Percentiles rank a stretch among this genome's conserved stretches.
These are phyloP conservation scores for Microcera coccophila DNA, from an alignment of 2,329 filamentous ascomycete genomes.

Conservation along the genomic window DNA sequence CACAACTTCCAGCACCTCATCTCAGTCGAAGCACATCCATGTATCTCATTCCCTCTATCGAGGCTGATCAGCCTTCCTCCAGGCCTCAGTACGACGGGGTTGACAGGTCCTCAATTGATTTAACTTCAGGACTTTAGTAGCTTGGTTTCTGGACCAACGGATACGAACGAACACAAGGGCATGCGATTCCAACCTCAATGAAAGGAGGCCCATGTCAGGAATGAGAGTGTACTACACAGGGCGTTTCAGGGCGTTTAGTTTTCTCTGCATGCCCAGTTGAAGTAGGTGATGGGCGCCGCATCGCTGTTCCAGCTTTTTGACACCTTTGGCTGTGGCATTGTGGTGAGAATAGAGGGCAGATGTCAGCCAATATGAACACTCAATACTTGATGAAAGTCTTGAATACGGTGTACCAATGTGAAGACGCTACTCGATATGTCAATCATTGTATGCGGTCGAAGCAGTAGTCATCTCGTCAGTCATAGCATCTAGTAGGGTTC, in stretches of 20 bases:
- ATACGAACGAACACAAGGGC: too few species aligned
- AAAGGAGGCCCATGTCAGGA: too few species aligned
- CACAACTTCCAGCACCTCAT: neutral
- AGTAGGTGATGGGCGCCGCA: neutral
- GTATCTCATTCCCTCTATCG: slow-evolving; percentile 15
- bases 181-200: too few species aligned
- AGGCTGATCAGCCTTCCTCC: slow-evolving; percentile 10
- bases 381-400: neutral
- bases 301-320: neutral
- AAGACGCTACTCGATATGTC: neutral
- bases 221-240: slow-evolving; percentile 1
- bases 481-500: slow-evolving; percentile 4
- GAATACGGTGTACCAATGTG: too few species aligned
- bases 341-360: neutral
- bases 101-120: slow-evolving; percentile 19
- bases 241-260: neutral
- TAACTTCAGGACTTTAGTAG: too few species aligned
- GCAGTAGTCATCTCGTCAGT: neutral
- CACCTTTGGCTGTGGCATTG: neutral
- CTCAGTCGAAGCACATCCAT: neutral
- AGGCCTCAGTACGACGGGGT: slow-evolving; percentile 32
- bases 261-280: neutral
- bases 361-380: neutral
- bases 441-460: neutral
- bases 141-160: too few species aligned